phyloP scores from a whole-genome alignment of 164 flowering plant species.

The Kalanchoe fedtschenkoi region DNA sequence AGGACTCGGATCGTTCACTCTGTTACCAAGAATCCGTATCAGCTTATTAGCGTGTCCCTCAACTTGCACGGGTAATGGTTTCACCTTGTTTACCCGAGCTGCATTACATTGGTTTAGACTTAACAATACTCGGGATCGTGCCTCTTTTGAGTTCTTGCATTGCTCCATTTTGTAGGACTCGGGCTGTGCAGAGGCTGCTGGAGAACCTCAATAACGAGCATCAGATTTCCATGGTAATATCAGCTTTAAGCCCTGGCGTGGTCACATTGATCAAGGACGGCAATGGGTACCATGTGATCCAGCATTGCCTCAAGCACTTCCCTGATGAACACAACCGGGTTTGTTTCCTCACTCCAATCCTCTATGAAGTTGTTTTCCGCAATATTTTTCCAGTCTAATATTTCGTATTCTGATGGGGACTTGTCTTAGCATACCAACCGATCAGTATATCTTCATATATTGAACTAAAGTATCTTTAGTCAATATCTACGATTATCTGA shows the following conservation, averaged over 20 bases:
- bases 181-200: constrained; percentile 81
- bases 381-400: background rate
- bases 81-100: background rate
- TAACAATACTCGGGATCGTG: background rate
- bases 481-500: no score
- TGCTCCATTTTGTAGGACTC: no score
- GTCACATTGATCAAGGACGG: constrained; percentile 59
- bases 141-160: constrained; percentile 4
- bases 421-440: no score
- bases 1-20: constrained; percentile 24
- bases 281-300: constrained; percentile 83
- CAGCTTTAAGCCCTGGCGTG: constrained; percentile 58
- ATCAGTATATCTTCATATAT: no score
- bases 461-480: no score
- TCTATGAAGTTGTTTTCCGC: background rate
- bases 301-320: constrained; percentile 63
- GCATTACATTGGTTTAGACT: background rate
- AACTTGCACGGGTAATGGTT: constrained; percentile 29
- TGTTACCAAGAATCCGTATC: constrained; percentile 10
- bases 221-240: constrained; percentile 37
- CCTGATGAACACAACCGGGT: constrained; percentile 64
- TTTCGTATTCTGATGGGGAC: no score
- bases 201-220: constrained; percentile 50
- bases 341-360: background rate
- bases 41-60: constrained; percentile 24